Evolutionary conservation across 768 basidiomycete genomes (phyloP).

Genomic region (Serendipita sp.): DNA sequence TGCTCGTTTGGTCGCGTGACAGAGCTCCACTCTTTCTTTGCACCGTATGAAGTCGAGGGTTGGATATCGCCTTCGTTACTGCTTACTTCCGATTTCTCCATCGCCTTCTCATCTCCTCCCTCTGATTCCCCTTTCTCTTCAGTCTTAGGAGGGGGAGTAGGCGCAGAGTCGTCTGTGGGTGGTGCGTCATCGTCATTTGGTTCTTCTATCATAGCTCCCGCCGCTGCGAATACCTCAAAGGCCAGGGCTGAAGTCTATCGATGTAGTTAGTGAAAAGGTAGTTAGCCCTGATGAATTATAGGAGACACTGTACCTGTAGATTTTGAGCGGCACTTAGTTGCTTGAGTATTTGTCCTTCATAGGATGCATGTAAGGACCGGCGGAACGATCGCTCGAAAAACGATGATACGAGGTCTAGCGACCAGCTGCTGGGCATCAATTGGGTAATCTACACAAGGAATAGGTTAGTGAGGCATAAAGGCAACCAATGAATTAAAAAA

Average conservation of each 20-base stretch:
- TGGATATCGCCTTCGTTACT: too few species aligned
- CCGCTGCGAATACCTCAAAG: constrained; percentile 40
- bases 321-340: constrained; percentile 67
- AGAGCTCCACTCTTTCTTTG: background rate
- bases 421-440: constrained; percentile 59
- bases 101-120: too few species aligned
- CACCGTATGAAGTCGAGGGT: background rate
- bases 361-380: constrained; percentile 48
- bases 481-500: background rate
- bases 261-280: background rate
- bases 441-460: constrained; percentile 36
- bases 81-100: too few species aligned
- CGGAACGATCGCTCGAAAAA: constrained; percentile 70
- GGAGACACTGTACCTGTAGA: constrained; percentile 31
- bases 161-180: background rate
- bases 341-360: constrained; percentile 64
- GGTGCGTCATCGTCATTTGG: constrained; percentile 23
- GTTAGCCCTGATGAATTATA: background rate
- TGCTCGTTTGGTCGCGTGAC: too few species aligned
- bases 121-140: too few species aligned
- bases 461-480: background rate
- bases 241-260: constrained; percentile 39
- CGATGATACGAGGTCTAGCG: constrained; percentile 49
- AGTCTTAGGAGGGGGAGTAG: too few species aligned
- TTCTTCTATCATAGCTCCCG: constrained; percentile 55